Conservation (phyloP, 148 eudicot genomes). For the Cornus suecica region DNA sequence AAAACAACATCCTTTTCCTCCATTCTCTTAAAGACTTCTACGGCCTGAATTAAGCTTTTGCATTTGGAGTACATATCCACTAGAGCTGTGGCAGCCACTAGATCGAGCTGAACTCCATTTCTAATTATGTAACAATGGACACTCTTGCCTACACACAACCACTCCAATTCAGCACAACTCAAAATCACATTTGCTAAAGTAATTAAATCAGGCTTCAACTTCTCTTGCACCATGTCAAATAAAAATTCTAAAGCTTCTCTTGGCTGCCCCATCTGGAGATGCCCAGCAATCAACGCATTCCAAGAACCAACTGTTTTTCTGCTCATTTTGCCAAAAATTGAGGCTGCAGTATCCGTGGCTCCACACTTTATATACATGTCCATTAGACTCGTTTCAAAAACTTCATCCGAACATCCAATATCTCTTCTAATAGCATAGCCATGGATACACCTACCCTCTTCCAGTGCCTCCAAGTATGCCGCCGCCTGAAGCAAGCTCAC, state of each 20-base stretch:
- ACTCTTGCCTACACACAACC: constrained; percentile 20
- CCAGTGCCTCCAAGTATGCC: constrained; percentile 6
- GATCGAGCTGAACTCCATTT: constrained; percentile 18
- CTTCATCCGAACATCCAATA: constrained; percentile 26
- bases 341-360: not conserved
- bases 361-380: constrained; percentile 28
- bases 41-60: constrained; percentile 7
- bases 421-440: constrained; percentile 25
- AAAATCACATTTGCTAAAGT: constrained; percentile 26
- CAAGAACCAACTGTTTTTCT: constrained; percentile 15
- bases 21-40: constrained; percentile 13
- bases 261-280: constrained; percentile 21
- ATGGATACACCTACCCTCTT: constrained; percentile 22
- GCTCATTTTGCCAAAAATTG: constrained; percentile 11
- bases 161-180: constrained; percentile 27
- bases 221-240: constrained; percentile 12
- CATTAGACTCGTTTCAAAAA: constrained; percentile 25
- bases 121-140: constrained; percentile 25
- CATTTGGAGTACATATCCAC: constrained; percentile 28
- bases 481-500: constrained; percentile 26
- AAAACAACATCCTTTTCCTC: constrained; percentile 19
- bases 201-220: constrained; percentile 16
- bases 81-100: constrained; percentile 21
- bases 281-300: constrained; percentile 25
- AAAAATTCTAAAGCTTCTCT: constrained; percentile 18